Conservation (phyloP, 441 rosid genomes). For the Dalechampia spathulata region DNA sequence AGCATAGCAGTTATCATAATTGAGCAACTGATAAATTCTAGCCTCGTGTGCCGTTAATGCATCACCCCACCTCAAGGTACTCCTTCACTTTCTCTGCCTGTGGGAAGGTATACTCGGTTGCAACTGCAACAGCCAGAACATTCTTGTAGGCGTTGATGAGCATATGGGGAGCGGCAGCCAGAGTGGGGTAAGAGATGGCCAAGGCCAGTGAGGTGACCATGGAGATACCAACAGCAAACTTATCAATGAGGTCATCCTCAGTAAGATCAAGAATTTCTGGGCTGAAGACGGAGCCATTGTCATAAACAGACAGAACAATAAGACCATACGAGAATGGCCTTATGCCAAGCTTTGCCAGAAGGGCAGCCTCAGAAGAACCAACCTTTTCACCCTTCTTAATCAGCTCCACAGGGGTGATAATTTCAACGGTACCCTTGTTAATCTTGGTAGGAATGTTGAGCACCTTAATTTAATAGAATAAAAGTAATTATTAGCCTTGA, state of each 20-base stretch:
- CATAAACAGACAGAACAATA: slow-evolving; percentile 59
- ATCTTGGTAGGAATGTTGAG: slow-evolving; percentile 96
- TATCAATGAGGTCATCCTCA: slow-evolving; percentile 63
- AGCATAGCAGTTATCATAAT: background rate
- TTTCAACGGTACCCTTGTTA: slow-evolving; percentile 96
- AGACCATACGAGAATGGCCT: slow-evolving; percentile 90
- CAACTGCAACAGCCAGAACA: slow-evolving; percentile 55
- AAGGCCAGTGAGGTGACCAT: slow-evolving; percentile 63
- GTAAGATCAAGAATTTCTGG: slow-evolving; percentile 67
- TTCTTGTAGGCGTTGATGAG: slow-evolving; percentile 83
- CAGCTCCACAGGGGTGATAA: slow-evolving; percentile 63
- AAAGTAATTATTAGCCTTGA: background rate
- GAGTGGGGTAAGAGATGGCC: slow-evolving; percentile 71
- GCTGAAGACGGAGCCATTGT: slow-evolving; percentile 64
- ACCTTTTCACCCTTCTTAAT: slow-evolving; percentile 88
- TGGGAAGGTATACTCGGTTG: slow-evolving; percentile 66
- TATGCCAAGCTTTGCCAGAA: slow-evolving; percentile 71
- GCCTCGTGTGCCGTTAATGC: too few relatives aligned
- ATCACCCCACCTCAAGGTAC: slow-evolving; percentile 48
- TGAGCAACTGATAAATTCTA: too few relatives aligned
- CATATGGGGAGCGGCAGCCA: slow-evolving; percentile 89
- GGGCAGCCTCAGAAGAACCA: slow-evolving; percentile 85
- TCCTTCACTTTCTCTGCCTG: slow-evolving; percentile 83
- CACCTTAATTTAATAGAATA: slow-evolving; percentile 27
- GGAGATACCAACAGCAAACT: slow-evolving; percentile 75